phyloP scores from a whole-genome alignment of 2,329 filamentous ascomycete species.

The Botrytis deweyae region DNA sequence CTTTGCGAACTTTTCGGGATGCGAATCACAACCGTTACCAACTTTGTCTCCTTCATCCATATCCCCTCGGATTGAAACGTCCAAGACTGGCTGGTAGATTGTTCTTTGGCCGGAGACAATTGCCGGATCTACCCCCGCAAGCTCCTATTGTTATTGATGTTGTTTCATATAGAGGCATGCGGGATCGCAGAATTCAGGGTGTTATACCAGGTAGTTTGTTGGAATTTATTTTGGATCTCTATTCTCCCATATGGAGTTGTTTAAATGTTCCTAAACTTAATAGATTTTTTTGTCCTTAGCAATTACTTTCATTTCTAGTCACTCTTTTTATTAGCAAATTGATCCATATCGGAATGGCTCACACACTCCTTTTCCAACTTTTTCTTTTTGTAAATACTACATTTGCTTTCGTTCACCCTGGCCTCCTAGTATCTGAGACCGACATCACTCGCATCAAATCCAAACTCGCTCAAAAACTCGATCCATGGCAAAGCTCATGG shows the following conservation, averaged over 20 bases:
- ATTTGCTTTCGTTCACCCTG: conserved; percentile 2
- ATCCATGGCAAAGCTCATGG: conserved; percentile 21
- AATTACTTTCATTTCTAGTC: background rate
- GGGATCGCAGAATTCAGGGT: background rate
- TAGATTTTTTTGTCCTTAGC: background rate
- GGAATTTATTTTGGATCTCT: background rate
- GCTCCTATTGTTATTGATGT: background rate
- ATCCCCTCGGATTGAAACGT: background rate
- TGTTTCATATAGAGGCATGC: background rate
- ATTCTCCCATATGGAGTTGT: background rate
- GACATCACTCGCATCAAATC: conserved; percentile 8
- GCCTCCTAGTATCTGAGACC: background rate
- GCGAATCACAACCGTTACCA: too few species aligned
- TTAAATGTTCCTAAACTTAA: background rate
- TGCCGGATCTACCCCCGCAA: background rate
- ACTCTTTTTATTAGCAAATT: background rate
- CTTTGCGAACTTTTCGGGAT: background rate
- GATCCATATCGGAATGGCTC: background rate
- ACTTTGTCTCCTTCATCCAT: background rate
- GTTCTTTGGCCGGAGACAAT: background rate
- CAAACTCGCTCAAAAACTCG: conserved; percentile 14
- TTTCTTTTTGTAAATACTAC: background rate
- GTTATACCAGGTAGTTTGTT: background rate
- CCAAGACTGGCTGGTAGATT: background rate
- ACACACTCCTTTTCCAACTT: background rate